These are phyloP conservation scores for Calonectria honghensis DNA, from an alignment of 2,329 filamentous ascomycete species.

Conservation along the genomic window DNA sequence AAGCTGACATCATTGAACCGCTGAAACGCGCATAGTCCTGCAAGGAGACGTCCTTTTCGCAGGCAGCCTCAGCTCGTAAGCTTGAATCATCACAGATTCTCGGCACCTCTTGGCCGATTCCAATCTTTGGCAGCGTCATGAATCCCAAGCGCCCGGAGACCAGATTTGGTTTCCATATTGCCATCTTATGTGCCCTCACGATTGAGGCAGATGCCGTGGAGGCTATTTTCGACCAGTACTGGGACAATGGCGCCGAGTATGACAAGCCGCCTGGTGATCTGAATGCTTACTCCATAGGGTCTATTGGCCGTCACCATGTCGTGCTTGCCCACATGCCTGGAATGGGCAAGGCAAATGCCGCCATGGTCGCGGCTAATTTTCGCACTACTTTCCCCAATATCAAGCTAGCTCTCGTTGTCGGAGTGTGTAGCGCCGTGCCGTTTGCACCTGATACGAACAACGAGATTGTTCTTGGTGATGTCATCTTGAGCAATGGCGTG, in stretches of 20 bases:
- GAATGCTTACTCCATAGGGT: not conserved
- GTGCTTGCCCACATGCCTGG: slow-evolving; percentile 24
- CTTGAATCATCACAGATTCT: not conserved
- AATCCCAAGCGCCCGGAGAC: not conserved
- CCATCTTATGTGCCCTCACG: slow-evolving; percentile 47
- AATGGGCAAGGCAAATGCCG: slow-evolving; percentile 19
- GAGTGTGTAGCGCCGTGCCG: slow-evolving; percentile 47
- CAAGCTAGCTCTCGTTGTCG: slow-evolving; percentile 26
- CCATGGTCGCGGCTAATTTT: not conserved
- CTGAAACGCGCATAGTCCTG: too few species aligned
- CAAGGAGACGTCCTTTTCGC: not conserved
- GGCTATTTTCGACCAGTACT: slow-evolving; percentile 46
- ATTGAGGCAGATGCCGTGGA: slow-evolving; percentile 46
- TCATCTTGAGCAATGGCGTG: slow-evolving; percentile 54
- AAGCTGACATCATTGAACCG: not conserved
- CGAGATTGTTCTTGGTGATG: slow-evolving; percentile 54
- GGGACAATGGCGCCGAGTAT: slow-evolving; percentile 42
- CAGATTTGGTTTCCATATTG: slow-evolving; percentile 42
- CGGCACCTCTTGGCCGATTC: not conserved
- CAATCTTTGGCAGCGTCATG: not conserved
- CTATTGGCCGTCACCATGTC: slow-evolving; percentile 9
- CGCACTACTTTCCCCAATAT: slow-evolving; percentile 7
- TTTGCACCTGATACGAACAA: slow-evolving; percentile 4
- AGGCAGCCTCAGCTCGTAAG: not conserved
- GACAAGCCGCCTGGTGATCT: slow-evolving; percentile 54